Conservation (phyloP, 2,329 filamentous ascomycete genomes). For the Phialemoniopsis sp. region DNA sequence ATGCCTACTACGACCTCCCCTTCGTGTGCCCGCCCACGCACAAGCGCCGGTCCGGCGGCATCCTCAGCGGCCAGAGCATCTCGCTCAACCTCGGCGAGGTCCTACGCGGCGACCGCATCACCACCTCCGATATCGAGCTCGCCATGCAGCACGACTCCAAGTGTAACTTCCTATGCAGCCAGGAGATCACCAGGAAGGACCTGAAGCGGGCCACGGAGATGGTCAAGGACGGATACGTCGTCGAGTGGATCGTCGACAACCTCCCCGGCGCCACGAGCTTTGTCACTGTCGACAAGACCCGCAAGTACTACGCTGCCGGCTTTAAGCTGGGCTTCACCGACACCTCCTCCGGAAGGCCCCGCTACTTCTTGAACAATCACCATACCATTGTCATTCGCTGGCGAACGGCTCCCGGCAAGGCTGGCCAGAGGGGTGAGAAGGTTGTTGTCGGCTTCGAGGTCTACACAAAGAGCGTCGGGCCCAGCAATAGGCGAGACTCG, state of each 20-base stretch:
- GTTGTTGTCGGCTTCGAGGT: slow-evolving; percentile 87
- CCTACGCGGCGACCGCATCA: slow-evolving; percentile 80
- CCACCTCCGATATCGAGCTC: slow-evolving; percentile 78
- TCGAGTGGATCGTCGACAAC: slow-evolving; percentile 92
- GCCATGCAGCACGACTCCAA: slow-evolving; percentile 71
- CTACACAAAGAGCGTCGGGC: slow-evolving; percentile 78
- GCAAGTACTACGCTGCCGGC: slow-evolving; percentile 85
- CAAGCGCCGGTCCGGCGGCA: slow-evolving; percentile 57
- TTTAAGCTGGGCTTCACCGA: slow-evolving; percentile 85
- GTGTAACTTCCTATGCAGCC: slow-evolving; percentile 69
- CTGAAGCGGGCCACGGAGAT: slow-evolving; percentile 66
- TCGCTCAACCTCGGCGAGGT: slow-evolving; percentile 84
- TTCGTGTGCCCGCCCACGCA: slow-evolving; percentile 82
- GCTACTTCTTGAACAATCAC: slow-evolving; percentile 82
- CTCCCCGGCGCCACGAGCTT: slow-evolving; percentile 86
- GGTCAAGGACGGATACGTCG: slow-evolving; percentile 76
- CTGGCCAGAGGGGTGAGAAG: slow-evolving; percentile 67
- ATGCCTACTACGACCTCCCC: slow-evolving; percentile 83
- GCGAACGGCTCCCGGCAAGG: slow-evolving; percentile 64
- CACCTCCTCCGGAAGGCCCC: slow-evolving; percentile 51
- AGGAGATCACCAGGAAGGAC: slow-evolving; percentile 59
- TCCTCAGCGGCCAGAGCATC: slow-evolving; percentile 73
- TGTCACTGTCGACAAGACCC: slow-evolving; percentile 76
- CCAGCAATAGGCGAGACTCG: slow-evolving; percentile 52
- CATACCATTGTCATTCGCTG: slow-evolving; percentile 80